Evolutionary conservation across 805 yeast genomes (phyloP).

Genomic region (Candida jianshihensis): DNA sequence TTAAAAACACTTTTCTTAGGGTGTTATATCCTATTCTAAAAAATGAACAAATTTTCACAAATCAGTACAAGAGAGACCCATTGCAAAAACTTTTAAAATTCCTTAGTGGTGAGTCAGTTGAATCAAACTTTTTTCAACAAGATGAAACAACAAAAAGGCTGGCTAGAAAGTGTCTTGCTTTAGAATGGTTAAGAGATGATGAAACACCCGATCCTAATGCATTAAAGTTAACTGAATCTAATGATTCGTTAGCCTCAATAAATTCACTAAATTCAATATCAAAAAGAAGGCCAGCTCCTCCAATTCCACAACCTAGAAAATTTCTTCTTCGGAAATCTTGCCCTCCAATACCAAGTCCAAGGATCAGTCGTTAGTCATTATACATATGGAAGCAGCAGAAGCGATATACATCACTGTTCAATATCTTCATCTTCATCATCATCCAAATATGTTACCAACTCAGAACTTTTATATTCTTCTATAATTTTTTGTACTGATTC

Average conservation of each 20-base stretch:
- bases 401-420: slow-evolving; percentile 1
- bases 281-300: slow-evolving; percentile 30
- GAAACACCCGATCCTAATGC: slow-evolving; percentile 3
- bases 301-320: slow-evolving; percentile 30
- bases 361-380: slow-evolving; percentile 14
- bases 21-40: slow-evolving; percentile 66
- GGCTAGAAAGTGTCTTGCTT: slow-evolving; percentile 25
- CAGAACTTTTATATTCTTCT: slow-evolving; percentile 71
- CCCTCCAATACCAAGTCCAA: slow-evolving; percentile 31
- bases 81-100: slow-evolving; percentile 44
- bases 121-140: slow-evolving; percentile 27
- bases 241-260: slow-evolving; percentile 29
- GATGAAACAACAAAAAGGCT: slow-evolving; percentile 34
- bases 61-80: slow-evolving; percentile 52
- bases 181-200: slow-evolving; percentile 25
- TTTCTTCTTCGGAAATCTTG: not conserved
- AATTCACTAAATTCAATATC: slow-evolving; percentile 27
- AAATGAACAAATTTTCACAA: slow-evolving; percentile 51
- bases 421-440: slow-evolving; percentile 28
- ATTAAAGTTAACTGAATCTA: slow-evolving; percentile 10
- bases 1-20: slow-evolving; percentile 65
- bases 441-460: slow-evolving; percentile 40
- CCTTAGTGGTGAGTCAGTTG: slow-evolving; percentile 28
- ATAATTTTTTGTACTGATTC: slow-evolving; percentile 70
- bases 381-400: too few relatives aligned